These are phyloP conservation scores for Metarhizium guizhouense DNA, from an alignment of 2,329 filamentous ascomycete genomes.

Conservation along the genomic window DNA sequence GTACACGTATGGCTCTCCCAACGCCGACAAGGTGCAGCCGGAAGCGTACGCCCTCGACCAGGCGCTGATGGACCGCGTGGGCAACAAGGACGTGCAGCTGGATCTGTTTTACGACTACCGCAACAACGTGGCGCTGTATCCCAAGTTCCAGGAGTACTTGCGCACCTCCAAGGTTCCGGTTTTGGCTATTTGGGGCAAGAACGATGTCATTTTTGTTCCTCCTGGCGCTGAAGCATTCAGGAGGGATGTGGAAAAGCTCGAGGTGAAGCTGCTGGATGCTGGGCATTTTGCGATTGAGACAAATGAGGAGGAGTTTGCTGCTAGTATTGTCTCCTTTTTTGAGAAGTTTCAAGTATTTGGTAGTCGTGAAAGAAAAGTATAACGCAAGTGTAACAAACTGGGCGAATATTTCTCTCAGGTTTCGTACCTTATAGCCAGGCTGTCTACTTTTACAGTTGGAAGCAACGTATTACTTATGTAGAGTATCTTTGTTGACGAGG, in stretches of 20 bases:
- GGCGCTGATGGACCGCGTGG: conserved; percentile 38
- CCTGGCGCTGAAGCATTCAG: conserved; percentile 45
- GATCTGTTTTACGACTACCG: conserved; percentile 49
- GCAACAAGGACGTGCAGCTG: conserved; percentile 43
- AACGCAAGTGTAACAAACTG: too few species aligned
- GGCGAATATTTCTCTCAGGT: too few species aligned
- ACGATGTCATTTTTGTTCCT: conserved; percentile 41
- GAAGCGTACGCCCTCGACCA: conserved; percentile 42
- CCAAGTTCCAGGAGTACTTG: conserved; percentile 46
- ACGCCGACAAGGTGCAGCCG: conserved; percentile 28
- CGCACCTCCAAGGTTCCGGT: conserved; percentile 40
- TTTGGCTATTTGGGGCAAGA: conserved; percentile 49
- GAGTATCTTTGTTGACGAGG: too few species aligned
- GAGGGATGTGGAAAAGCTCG: conserved; percentile 36
- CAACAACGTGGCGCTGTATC: conserved; percentile 45
- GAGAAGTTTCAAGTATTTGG: conserved; percentile 1
- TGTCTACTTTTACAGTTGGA: not conserved
- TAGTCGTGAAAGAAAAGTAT: not conserved
- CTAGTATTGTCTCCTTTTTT: conserved; percentile 6
- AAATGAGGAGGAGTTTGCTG: conserved; percentile 20
- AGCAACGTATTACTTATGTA: too few species aligned
- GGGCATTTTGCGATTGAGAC: conserved; percentile 43
- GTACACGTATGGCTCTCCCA: conserved; percentile 31
- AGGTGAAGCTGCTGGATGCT: conserved; percentile 42
- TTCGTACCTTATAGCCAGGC: too few species aligned